Conservation (phyloP, 305 asterid genomes). For the Solanum hybrid region DNA sequence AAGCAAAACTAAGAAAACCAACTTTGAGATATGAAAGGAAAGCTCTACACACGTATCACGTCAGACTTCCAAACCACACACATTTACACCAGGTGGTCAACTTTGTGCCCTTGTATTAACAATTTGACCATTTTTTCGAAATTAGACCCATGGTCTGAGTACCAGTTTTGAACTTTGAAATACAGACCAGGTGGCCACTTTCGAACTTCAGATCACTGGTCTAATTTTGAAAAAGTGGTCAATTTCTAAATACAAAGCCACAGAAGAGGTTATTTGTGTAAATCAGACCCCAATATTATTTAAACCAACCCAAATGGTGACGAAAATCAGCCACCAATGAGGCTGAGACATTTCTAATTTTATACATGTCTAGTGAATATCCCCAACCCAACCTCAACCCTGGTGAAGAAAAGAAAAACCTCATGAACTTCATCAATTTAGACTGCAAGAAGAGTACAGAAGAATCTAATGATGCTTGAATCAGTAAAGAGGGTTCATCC, state of each 20-base stretch:
- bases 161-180: not conserved
- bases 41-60: not conserved
- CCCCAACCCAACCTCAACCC: not conserved
- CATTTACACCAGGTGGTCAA: not conserved
- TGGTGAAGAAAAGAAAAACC: not conserved
- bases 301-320: not conserved
- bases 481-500: not conserved
- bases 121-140: not conserved
- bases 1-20: not conserved
- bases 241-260: not conserved
- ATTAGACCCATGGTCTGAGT: not conserved
- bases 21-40: not conserved
- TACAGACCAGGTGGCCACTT: not conserved
- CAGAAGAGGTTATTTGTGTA: not conserved
- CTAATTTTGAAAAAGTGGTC: not conserved
- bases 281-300: not conserved
- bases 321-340: not conserved
- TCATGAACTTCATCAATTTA: not conserved
- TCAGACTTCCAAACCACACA: not conserved
- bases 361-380: not conserved
- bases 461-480: not conserved
- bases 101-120: not conserved
- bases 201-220: not conserved
- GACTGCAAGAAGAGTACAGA: not conserved
- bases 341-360: not conserved